These are phyloP conservation scores for Komagataea norvegica DNA, from an alignment of 1,139 yeast genomes.

Conservation along the genomic window DNA sequence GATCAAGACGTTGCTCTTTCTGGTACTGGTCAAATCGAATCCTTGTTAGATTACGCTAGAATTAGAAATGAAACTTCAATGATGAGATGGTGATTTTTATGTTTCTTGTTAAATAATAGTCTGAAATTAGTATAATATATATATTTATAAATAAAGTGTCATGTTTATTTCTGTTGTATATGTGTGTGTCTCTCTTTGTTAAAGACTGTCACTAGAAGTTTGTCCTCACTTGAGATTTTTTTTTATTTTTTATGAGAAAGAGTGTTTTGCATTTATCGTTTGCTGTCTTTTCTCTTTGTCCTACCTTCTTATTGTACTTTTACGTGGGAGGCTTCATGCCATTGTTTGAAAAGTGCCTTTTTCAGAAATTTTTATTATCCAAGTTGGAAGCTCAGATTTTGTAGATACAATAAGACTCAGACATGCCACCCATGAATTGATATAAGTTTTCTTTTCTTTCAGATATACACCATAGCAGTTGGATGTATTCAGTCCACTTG, in stretches of 20 bases:
- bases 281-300: not conserved
- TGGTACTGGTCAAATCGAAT: conserved; percentile 84
- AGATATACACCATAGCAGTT: not conserved
- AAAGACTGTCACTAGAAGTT: no score
- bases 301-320: not conserved
- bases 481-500: conserved; percentile 9
- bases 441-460: no score
- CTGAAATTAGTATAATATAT: conserved; percentile 3
- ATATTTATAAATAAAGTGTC: conserved; percentile 2
- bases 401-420: conserved; percentile 5
- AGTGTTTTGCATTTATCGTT: not conserved
- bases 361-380: not conserved
- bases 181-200: not conserved
- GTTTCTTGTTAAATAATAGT: conserved; percentile 5
- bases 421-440: no score
- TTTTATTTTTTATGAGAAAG: not conserved
- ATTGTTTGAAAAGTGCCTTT: no score
- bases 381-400: not conserved
- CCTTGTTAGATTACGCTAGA: conserved; percentile 76
- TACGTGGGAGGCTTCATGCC: no score
- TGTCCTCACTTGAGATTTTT: conserved; percentile 1
- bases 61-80: conserved; percentile 82
- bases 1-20: conserved; percentile 80
- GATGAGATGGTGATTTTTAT: conserved; percentile 63
- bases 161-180: conserved; percentile 1